Percentiles rank a stretch among this genome's conserved stretches.
phyloP scores from a whole-genome alignment of 768 basidiomycete species.

The Vararia minispora region DNA sequence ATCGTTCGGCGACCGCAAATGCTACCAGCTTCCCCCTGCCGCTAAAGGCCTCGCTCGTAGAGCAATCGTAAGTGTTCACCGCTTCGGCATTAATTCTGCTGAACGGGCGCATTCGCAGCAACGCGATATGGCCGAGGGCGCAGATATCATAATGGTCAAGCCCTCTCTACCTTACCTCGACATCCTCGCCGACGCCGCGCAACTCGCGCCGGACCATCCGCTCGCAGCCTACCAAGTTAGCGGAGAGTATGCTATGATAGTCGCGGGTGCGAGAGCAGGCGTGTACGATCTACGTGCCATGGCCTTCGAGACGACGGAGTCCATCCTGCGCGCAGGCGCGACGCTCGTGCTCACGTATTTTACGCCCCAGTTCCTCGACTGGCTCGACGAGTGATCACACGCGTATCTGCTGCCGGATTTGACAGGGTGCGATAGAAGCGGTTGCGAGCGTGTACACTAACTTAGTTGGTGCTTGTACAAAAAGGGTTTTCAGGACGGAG shows the following conservation, averaged over 20 bases:
- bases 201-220: slow-evolving; percentile 76
- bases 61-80: slow-evolving; percentile 61
- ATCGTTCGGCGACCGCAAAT: slow-evolving; percentile 91
- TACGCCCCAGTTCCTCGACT: slow-evolving; percentile 91
- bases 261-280: slow-evolving; percentile 85
- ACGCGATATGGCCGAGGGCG: slow-evolving; percentile 85
- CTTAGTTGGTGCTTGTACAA: no score
- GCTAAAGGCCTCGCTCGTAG: slow-evolving; percentile 86
- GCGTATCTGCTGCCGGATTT: no score
- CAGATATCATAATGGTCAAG: slow-evolving; percentile 99
- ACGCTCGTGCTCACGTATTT: slow-evolving; percentile 92
- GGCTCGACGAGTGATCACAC: slow-evolving; percentile 36
- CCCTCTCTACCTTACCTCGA: slow-evolving; percentile 95
- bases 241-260: slow-evolving; percentile 96
- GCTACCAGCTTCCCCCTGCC: slow-evolving; percentile 90
- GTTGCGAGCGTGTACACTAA: no score
- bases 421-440: no score
- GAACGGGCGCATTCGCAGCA: slow-evolving; percentile 34
- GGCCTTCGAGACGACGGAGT: slow-evolving; percentile 90
- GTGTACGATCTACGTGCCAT: slow-evolving; percentile 87
- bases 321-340: slow-evolving; percentile 87
- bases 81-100: not conserved
- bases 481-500: no score
- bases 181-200: slow-evolving; percentile 80
- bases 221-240: slow-evolving; percentile 97